Percentiles rank a stretch among this genome's conserved stretches.
phyloP scores from a whole-genome alignment of 2,329 filamentous ascomycete genomes.

The Ceratocystis colombiana region DNA sequence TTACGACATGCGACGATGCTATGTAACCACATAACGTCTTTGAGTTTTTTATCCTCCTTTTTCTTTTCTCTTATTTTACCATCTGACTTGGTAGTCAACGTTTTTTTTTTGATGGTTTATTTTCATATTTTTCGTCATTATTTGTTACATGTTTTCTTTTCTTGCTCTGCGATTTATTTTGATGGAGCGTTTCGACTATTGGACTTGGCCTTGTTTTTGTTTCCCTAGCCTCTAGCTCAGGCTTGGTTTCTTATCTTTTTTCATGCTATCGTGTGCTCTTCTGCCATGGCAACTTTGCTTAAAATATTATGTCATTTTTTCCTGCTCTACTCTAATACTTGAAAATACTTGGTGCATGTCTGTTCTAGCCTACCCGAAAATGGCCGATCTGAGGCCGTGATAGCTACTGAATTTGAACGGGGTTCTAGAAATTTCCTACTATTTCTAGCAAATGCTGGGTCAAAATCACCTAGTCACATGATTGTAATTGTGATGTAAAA shows the following conservation, averaged over 20 bases:
- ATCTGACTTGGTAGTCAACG: not conserved
- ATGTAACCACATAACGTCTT: slow-evolving; percentile 14
- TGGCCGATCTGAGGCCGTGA: not conserved
- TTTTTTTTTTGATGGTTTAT: not conserved
- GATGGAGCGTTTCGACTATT: not conserved
- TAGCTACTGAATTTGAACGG: too few relatives aligned
- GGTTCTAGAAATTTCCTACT: too few relatives aligned
- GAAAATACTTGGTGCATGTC: not conserved
- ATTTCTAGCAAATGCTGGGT: too few relatives aligned
- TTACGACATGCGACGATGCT: slow-evolving; percentile 10
- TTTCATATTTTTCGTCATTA: not conserved
- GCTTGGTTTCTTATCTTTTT: not conserved
- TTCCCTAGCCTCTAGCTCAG: not conserved
- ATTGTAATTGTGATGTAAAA: too few relatives aligned
- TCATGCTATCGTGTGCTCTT: not conserved
- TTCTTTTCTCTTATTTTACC: not conserved
- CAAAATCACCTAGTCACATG: too few relatives aligned
- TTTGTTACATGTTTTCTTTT: not conserved
- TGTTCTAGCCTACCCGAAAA: not conserved
- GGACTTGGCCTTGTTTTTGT: not conserved
- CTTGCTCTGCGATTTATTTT: not conserved
- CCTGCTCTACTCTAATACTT: not conserved
- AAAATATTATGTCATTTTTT: slow-evolving; percentile 6
- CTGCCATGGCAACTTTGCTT: not conserved
- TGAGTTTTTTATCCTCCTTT: not conserved